phyloP scores from a whole-genome alignment of 768 basidiomycete genomes.

The Leccinum arenicola region DNA sequence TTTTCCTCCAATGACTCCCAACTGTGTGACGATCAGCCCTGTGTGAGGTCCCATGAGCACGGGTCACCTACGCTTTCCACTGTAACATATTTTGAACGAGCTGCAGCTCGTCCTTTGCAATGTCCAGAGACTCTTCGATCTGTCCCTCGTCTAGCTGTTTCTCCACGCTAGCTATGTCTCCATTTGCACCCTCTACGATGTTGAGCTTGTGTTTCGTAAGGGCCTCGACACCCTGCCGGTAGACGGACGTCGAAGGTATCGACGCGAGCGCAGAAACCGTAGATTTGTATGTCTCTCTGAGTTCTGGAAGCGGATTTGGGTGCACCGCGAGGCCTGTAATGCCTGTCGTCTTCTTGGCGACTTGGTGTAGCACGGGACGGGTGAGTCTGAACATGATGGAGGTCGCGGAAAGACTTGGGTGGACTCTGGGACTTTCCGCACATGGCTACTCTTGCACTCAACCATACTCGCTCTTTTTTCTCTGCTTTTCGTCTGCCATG shows the following conservation, averaged over 20 bases:
- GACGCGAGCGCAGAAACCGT: constrained; percentile 67
- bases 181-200: constrained; percentile 66
- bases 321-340: constrained; percentile 84
- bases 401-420: constrained; percentile 15
- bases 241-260: constrained; percentile 82
- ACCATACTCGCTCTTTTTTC: constrained; percentile 30
- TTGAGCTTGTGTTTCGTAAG: constrained; percentile 78
- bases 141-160: constrained; percentile 77
- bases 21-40: constrained; percentile 37
- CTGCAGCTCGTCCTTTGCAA: constrained; percentile 78
- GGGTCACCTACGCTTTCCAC: constrained; percentile 85
- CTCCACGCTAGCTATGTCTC: constrained; percentile 67
- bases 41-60: neutral
- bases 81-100: constrained; percentile 83
- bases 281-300: constrained; percentile 70
- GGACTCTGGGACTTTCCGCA: neutral
- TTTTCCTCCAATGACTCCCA: constrained; percentile 89
- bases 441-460: constrained; percentile 43
- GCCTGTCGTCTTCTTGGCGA: constrained; percentile 77
- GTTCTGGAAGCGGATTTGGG: constrained; percentile 77
- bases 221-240: constrained; percentile 85
- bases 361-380: constrained; percentile 63
- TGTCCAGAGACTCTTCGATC: constrained; percentile 81
- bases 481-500: constrained; percentile 25
- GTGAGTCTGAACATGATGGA: constrained; percentile 71